Conservation (phyloP, 176 grass and related monocot species). For the Raddia distichophylla region DNA sequence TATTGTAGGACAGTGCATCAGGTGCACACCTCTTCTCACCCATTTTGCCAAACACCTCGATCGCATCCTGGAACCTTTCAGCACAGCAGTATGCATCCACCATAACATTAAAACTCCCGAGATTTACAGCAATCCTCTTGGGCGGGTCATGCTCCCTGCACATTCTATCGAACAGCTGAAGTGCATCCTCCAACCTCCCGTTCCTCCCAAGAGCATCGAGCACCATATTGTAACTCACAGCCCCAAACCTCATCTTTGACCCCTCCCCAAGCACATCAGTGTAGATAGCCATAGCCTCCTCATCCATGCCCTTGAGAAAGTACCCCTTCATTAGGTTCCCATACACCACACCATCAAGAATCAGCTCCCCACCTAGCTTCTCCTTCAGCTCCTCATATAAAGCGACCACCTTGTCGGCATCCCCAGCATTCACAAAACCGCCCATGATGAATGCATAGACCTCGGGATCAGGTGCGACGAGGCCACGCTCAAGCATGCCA, state of each 20-base stretch:
- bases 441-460: constrained; percentile 77
- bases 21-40: constrained; percentile 60
- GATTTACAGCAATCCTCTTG: constrained; percentile 64
- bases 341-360: constrained; percentile 69
- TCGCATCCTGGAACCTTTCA: constrained; percentile 62
- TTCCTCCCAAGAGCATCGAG: constrained; percentile 72
- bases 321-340: constrained; percentile 91
- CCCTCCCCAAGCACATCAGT: constrained; percentile 57
- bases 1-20: constrained; percentile 78
- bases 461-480: constrained; percentile 67
- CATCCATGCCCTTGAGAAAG: constrained; percentile 76
- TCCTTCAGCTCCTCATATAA: constrained; percentile 81
- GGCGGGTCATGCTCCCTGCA: constrained; percentile 65
- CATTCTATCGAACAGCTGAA: constrained; percentile 74
- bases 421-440: constrained; percentile 59
- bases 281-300: constrained; percentile 67
- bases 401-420: constrained; percentile 50
- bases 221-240: constrained; percentile 71
- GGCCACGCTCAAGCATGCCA: constrained; percentile 69
- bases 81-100: constrained; percentile 67
- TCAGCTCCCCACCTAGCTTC: constrained; percentile 48
- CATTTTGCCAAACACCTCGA: constrained; percentile 71
- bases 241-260: constrained; percentile 62
- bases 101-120: constrained; percentile 82
- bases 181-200: constrained; percentile 63